Evolutionary conservation across 495 filamentous ascomycete genomes (phyloP), one percentile per base, ranked within the genome.

Genomic region (Durotheca rogersii): DNA sequence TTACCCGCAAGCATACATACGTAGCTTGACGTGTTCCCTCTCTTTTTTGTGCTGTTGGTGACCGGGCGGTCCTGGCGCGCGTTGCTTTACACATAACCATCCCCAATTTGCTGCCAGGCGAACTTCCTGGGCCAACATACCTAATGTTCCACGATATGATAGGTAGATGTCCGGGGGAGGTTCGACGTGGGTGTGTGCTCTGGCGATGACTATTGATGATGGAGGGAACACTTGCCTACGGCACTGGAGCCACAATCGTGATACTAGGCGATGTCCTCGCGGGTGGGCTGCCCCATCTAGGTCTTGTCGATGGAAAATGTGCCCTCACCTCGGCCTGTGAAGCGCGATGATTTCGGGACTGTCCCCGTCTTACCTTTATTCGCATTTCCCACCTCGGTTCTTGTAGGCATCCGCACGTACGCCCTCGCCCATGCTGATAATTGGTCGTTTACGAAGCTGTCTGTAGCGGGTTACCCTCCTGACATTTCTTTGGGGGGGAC

Each of bases 401-500:
- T 55, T 71, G 19, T 70, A 62, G n/a, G 27, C 67, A 0, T 67
- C 66, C 23, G 64, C 60, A 3, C 67, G 0, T 67, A 67, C 23
- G 64, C 60, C 4, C 66, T 60, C 34, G 50, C 72, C 37, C 71
- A 74, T 41, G 65, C 65, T 3, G 57, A 54, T 15, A 44, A 56
- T 0, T 60, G 65, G 31, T 58, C 69, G 29, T 58, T 62, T 23
- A 70, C 62, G 31, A 67, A 67, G 37, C 30, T 69, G 20, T 71
- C 71, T 2, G 69, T 74, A 44, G 65, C 10, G 65, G 67, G 35
- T 56, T 45, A 10, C 65, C 70, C 75, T 71, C 44, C 33, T 75
- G 3, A 62, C 70, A 0, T 74, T 67, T 43, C 65, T 75, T 4
- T 78, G 72, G 66, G 69, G 67, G 7, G 47, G 67, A 15, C 66